Evolutionary conservation across 306 rosid genomes (phyloP).

Genomic region (Cercis canadensis): DNA sequence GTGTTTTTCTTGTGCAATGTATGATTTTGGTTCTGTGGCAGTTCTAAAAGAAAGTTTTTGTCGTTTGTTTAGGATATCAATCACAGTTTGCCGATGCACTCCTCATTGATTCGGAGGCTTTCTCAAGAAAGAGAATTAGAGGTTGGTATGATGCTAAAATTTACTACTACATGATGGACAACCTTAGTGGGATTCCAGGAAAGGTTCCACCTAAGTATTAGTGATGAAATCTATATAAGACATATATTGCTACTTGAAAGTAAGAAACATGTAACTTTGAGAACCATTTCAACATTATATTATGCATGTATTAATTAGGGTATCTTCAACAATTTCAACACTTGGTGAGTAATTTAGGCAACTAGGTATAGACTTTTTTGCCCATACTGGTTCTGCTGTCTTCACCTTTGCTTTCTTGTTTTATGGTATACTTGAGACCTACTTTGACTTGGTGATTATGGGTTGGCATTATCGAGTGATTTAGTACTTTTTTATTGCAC

Average conservation of each 20-base stretch:
- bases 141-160: constrained; percentile 58
- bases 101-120: constrained; percentile 86
- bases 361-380: background rate
- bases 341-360: background rate
- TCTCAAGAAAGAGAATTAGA: constrained; percentile 78
- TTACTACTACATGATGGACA: background rate
- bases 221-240: no score
- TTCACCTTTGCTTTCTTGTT: background rate
- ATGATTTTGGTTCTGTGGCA: background rate
- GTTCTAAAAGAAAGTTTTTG: constrained; percentile 11
- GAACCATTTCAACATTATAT: background rate
- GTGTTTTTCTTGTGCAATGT: background rate
- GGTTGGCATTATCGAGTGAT: background rate
- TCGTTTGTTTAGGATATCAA: constrained; percentile 53
- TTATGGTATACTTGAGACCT: background rate
- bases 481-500: constrained; percentile 12
- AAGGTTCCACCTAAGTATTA: background rate
- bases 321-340: background rate
- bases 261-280: constrained; percentile 7
- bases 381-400: background rate
- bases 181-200: background rate
- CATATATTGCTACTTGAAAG: background rate
- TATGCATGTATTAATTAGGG: background rate
- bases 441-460: background rate
- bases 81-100: constrained; percentile 80